These are phyloP conservation scores for Exophiala oligosperma DNA, from an alignment of 2,329 filamentous ascomycete genomes.

Conservation along the genomic window DNA sequence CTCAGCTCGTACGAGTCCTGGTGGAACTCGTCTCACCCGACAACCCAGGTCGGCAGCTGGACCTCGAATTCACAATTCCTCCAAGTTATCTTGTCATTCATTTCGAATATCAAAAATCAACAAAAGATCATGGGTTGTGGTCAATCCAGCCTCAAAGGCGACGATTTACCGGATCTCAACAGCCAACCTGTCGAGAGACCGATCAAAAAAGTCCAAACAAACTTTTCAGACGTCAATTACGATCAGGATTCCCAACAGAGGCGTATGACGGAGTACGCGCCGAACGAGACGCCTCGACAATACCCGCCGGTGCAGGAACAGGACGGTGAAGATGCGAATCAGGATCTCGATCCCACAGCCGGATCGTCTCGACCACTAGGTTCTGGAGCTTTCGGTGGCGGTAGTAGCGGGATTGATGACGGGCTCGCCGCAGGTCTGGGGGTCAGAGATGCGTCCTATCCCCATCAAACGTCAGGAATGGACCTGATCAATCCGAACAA, in stretches of 20 bases:
- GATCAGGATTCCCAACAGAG: conserved; percentile 16
- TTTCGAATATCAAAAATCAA: too few relatives aligned
- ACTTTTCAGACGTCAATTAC: conserved; percentile 28
- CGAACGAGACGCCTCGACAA: conserved; percentile 15
- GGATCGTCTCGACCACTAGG: too few relatives aligned
- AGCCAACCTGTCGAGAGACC: conserved; percentile 12
- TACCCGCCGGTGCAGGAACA: background rate
- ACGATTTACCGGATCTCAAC: conserved; percentile 17
- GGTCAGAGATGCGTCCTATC: background rate
- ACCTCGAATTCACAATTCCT: too few relatives aligned
- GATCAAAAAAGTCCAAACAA: conserved; percentile 23
- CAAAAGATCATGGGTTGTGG: conserved; percentile 26
- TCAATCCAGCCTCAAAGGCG: conserved; percentile 26
- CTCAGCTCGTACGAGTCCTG: too few relatives aligned
- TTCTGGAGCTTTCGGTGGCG: too few relatives aligned
- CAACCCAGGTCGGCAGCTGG: too few relatives aligned
- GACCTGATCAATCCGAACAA: background rate
- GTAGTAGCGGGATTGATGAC: too few relatives aligned
- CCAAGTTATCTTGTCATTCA: too few relatives aligned
- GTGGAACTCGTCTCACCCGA: too few relatives aligned
- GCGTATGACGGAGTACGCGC: conserved; percentile 28
- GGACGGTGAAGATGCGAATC: background rate
- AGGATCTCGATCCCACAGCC: too few relatives aligned
- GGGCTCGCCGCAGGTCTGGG: too few relatives aligned
- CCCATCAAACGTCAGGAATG: background rate